Evolutionary conservation across 495 filamentous ascomycete genomes (phyloP).

Genomic region (Penicillium malachiteum): DNA sequence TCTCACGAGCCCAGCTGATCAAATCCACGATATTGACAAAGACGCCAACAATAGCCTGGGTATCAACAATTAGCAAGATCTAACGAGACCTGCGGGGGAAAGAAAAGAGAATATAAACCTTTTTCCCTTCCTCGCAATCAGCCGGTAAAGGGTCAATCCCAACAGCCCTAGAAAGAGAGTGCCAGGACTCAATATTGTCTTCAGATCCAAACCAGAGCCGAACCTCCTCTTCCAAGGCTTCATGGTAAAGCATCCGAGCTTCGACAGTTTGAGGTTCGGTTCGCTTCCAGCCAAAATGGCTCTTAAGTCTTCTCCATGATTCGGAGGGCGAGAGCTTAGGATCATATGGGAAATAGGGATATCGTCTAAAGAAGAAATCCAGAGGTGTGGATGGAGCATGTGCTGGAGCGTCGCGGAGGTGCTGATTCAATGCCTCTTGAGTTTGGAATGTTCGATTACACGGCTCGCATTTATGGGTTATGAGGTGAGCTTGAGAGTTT

Average conservation of each 20-base stretch:
- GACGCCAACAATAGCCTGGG: constrained; percentile 5
- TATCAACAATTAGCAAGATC: neutral
- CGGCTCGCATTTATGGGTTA: neutral
- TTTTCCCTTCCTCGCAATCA: neutral
- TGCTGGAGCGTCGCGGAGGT: neutral
- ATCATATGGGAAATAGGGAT: neutral
- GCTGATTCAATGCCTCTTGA: neutral
- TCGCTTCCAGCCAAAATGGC: neutral
- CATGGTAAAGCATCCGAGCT: constrained; percentile 18
- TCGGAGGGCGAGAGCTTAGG: neutral
- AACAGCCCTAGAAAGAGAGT: constrained; percentile 26
- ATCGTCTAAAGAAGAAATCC: neutral
- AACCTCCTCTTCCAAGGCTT: constrained; percentile 19
- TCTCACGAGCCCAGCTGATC: constrained; percentile 11
- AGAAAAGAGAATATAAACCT: neutral
- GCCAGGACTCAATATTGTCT: constrained; percentile 23
- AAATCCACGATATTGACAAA: constrained; percentile 24
- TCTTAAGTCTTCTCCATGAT: neutral
- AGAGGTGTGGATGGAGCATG: neutral
- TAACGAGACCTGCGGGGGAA: no score
- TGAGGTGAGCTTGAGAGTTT: neutral
- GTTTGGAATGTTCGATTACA: neutral
- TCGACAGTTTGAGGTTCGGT: neutral
- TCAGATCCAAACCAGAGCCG: constrained; percentile 25
- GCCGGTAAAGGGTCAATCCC: constrained; percentile 16